phyloP scores from a whole-genome alignment of 148 eudicot genomes.

The Vaccinium darrowii region DNA sequence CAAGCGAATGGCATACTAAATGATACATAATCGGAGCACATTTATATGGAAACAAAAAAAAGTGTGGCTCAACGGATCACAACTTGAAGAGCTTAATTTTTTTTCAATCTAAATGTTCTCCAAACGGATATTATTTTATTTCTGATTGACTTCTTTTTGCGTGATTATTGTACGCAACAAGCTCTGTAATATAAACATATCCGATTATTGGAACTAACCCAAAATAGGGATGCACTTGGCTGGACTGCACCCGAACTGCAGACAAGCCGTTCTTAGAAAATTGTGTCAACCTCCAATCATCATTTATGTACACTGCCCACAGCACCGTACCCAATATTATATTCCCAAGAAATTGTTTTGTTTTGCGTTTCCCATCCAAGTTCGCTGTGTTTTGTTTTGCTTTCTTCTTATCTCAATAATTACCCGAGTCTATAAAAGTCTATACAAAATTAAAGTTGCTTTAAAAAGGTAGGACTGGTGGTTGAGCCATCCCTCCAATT shows the following conservation, averaged over 20 bases:
- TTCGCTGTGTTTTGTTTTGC: neutral
- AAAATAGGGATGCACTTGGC: too few species aligned
- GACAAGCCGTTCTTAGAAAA: neutral
- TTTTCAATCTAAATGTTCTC: neutral
- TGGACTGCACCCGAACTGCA: neutral
- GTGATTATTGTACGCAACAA: neutral
- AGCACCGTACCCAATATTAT: neutral
- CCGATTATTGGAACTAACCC: neutral
- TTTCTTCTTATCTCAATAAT: neutral
- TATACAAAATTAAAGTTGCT: neutral
- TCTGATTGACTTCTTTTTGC: too few species aligned
- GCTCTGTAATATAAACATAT: too few species aligned
- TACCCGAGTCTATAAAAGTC: too few species aligned
- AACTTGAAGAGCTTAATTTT: too few species aligned
- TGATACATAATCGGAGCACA: too few species aligned
- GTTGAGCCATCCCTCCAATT: slow-evolving; percentile 2
- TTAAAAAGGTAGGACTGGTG: slow-evolving; percentile 5
- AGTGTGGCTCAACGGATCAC: too few species aligned
- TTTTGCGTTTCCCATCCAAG: neutral
- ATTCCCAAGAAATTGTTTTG: neutral
- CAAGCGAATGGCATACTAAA: too few species aligned
- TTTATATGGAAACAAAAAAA: too few species aligned
- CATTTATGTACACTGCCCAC: neutral
- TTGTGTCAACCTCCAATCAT: neutral
- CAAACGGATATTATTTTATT: too few species aligned